Base-by-base conservation (phyloP, 129 eudicot species). In the Centella asiatica region DNA sequence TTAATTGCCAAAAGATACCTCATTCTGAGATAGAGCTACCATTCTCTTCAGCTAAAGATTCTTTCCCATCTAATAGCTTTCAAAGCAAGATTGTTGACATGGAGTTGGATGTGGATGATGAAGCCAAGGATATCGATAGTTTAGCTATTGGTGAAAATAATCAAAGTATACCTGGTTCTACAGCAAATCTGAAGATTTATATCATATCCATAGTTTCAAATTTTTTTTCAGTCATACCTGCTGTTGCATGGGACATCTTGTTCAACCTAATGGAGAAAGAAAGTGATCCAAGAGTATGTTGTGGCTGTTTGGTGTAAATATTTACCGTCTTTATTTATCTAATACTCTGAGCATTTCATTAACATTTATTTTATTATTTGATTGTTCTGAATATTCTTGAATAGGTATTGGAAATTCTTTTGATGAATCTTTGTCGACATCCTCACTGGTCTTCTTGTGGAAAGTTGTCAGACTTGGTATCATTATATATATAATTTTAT, bases 191-290 rank as follows among this genome's bases (percentile, higher is more conserved):
- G 68, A 93, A 85, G 76, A 57, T 87, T 76, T 76, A 77, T 39
- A 36, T 85, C 42, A 37, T 87, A 57, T 74, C 83, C 29, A 61
- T 82, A 63, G 76, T 88, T 49, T 72, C 96, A 44, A 57, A 72
- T 65, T 85, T 85, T 75, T 93, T 93, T 62, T 29, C 80, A 6
- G 86, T 88, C 64, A 76, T 78, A 59, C 99, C 99, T 29, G 67
- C 45, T 34, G 71, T 76, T 75, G 77, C 99, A 44, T 93, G 99
- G 96, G 92, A 87, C 67, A 74, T 73, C 67, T 72, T 93, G 78
- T 85, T 82, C 60, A 70, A 72, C 51, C 74, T 87, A 23, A 49
- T 76, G 60, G 81, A 36, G 44, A 78, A 57, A 64, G 99, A 93
- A 79, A 75, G 75, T 62, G 77, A 84, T 75, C 84, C 75, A 57